Evolutionary conservation across 768 basidiomycete species (phyloP), one percentile per base, ranked within the genome.

Genomic region (Trametopsis cervina): DNA sequence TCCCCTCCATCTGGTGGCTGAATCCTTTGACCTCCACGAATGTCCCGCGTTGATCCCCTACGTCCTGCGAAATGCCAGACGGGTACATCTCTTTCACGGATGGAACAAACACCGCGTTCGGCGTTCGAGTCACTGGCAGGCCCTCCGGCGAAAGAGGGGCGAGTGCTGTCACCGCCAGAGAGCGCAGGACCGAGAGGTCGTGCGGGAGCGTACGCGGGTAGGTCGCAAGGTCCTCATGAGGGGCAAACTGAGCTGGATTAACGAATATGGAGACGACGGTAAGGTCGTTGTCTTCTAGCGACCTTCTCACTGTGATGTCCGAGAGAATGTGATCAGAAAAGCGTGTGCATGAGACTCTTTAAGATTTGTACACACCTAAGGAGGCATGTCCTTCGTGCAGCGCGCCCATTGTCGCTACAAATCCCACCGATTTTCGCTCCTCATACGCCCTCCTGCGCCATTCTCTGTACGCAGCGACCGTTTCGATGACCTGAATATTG

Each of bases 371-470:
- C 81, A 53, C 56, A 96, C 95, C 89, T 27, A 99, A 81, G 45
- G 87, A 80, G 37, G 97, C 71, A 63, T 97, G 96, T 1, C 96
- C 96, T 7, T 86, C 81, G 62, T 99, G 96, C 37, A 99, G 68
- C 1, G 95, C 95, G 18, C 95, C 95, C 95, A 97, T 97, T 10
- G 96, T 99, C 0, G 96, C 80, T n/a, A 99, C 92, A 50, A 88
- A 89, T 0, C 96, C 96, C 4, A 99, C 90, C 1, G 80, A 75
- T 60, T 81, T 76, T 24, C 70, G 68, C 39, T 71, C 66, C 0
- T 74, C 70, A 50, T 77, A 78, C 0, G 81, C 88, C 25, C 66
- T 66, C 42, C 71, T 65, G 21, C 95, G 69, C 95, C 96, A 99
- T 69, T 69, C 65, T 33, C 89, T 74, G 57, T 78, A 85, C 0